Evolutionary conservation across 2,329 filamentous ascomycete species (phyloP), one percentile per base, ranked within the genome.

Genomic region (Pestalotiopsis sp.): DNA sequence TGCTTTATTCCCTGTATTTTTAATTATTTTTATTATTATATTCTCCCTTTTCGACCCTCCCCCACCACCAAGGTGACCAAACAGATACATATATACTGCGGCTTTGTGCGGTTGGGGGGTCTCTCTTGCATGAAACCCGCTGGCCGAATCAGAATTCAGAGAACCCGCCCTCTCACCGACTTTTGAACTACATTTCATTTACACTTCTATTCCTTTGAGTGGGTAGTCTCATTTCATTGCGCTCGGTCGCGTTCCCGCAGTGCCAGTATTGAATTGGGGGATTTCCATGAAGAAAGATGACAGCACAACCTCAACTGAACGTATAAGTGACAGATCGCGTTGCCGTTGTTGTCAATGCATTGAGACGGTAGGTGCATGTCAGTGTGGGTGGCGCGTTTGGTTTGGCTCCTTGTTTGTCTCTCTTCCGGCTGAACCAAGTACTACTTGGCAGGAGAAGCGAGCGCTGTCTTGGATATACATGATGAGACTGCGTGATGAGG

Each of bases 151-250:
- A 64, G 38, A 52, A 20, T 52, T 52, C 20, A 11, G 20, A 25
- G 14, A 36, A 31, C 12, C 38, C 20, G 39, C n/a, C 61, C 61
- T 17, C 41, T 64, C 61, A 64, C 61, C 61, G 61, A 64, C 61
- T 64, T 64, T 64, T 64, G n/a, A 58, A 13, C 7, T 23, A 9
- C 23, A 17, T 59, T 59, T 6, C 27, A 17, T 27, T 9, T 59
- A 3, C 12, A 27, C n/a, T 58, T 59, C 6, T n/a, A 27, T 6
- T 52, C 45, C 9, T 52, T 20, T n/a, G 31, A 36, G 31, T 36
- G 31, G 31, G 31, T 7, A 36, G 6, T 7, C 31, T 52, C 20
- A 36, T 36, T 27, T 59, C 20, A 4, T 36, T 36, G 31, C 31
- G 31, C 31, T 36, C 31, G 31, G 31, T 36, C 31, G 31, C 31